These are phyloP conservation scores for Penstemon newberryi DNA, from an alignment of 257 asterid genomes.

Conservation along the genomic window DNA sequence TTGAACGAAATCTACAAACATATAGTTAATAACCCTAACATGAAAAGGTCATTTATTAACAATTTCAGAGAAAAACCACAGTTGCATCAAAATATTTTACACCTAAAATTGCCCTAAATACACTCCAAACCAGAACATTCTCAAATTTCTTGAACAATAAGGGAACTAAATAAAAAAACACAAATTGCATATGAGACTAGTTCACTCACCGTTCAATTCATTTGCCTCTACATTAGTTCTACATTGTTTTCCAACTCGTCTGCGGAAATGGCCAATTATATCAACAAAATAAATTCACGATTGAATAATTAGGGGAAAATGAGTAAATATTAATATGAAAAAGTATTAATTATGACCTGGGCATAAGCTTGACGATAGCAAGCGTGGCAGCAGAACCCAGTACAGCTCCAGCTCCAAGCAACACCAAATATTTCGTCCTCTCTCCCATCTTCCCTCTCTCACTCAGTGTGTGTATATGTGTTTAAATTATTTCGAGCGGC, in stretches of 20 bases:
- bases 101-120: neutral
- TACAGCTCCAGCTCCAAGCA: slow-evolving; percentile 72
- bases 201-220: slow-evolving; percentile 37
- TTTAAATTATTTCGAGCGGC: too few species aligned
- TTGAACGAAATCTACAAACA: neutral
- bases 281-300: slow-evolving; percentile 4
- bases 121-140: neutral
- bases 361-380: slow-evolving; percentile 60
- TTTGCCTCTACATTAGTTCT: slow-evolving; percentile 26
- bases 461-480: too few species aligned
- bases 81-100: neutral
- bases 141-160: neutral
- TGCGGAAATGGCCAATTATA: slow-evolving; percentile 33
- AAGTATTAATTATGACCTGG: slow-evolving; percentile 36
- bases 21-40: neutral
- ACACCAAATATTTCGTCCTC: slow-evolving; percentile 49
- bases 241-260: slow-evolving; percentile 32
- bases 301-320: neutral
- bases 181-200: neutral
- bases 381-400: slow-evolving; percentile 73
- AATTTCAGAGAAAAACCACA: neutral
- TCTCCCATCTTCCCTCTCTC: slow-evolving; percentile 47
- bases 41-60: neutral
- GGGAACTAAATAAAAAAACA: neutral
- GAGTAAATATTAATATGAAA: neutral